A percentile compares a stretch with the other conserved stretches of the same genome.
These are phyloP conservation scores for Ceratobasidium sp. DNA, from an alignment of 1,284 basidiomycete genomes.

Conservation along the genomic window DNA sequence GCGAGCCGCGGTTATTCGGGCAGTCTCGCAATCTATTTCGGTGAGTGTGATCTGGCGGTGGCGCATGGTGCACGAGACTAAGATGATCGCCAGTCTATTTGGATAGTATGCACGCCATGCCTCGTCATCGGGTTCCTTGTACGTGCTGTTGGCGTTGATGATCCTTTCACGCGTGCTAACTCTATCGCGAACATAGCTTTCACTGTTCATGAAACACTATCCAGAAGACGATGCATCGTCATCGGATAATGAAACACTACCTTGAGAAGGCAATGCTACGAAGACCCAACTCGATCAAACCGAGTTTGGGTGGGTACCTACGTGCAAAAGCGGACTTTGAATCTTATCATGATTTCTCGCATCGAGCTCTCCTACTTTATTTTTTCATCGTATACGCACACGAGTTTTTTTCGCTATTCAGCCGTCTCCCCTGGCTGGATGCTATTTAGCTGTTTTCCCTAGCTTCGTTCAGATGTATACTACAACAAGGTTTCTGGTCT, in stretches of 20 bases:
- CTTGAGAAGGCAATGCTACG: slow-evolving; percentile 3
- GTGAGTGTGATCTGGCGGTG: slow-evolving; percentile 34
- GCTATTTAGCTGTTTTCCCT: neutral
- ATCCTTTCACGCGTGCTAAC: slow-evolving; percentile 17
- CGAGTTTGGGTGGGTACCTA: slow-evolving; percentile 5
- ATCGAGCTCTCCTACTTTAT: slow-evolving; percentile 26
- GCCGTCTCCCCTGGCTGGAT: slow-evolving; percentile 22
- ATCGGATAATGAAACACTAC: slow-evolving; percentile 28
- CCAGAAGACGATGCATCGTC: slow-evolving; percentile 15
- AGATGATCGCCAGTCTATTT: slow-evolving; percentile 57
- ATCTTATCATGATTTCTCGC: slow-evolving; percentile 31
- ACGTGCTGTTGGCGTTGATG: slow-evolving; percentile 8
- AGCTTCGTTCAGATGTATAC: slow-evolving; percentile 23
- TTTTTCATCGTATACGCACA: slow-evolving; percentile 23
- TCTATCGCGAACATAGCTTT: slow-evolving; percentile 33
- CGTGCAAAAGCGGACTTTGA: slow-evolving; percentile 33
- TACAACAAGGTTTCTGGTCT: slow-evolving; percentile 1
- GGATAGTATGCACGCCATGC: slow-evolving; percentile 67
- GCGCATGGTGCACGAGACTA: neutral
- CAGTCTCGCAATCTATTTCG: slow-evolving; percentile 43
- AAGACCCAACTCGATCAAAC: slow-evolving; percentile 28
- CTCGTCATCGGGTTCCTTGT: slow-evolving; percentile 43
- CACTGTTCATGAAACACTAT: slow-evolving; percentile 38
- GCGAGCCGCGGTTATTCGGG: slow-evolving; percentile 38
- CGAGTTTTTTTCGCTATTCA: neutral